Conservation (phyloP, 306 rosid species). For the Hippophae gyantsensis region DNA sequence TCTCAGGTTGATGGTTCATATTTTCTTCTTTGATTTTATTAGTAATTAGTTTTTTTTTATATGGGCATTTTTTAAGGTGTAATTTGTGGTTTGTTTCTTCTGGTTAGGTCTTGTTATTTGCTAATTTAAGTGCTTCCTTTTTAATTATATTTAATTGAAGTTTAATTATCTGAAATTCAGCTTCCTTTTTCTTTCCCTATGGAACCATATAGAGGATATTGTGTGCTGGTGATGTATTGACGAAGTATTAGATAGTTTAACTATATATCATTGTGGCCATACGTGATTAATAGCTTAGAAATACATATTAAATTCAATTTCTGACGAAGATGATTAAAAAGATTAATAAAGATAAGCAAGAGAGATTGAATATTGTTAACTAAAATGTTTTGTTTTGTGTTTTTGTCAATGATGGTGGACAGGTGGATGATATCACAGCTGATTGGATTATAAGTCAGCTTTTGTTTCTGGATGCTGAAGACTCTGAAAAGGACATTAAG, state of each 20-base stretch:
- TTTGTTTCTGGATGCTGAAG: constrained; percentile 82
- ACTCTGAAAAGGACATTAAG: constrained; percentile 69
- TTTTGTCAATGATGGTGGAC: constrained; percentile 12
- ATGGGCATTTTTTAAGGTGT: not conserved
- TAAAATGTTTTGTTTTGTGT: not conserved
- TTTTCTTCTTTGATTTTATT: not conserved
- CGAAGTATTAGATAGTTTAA: too few relatives aligned
- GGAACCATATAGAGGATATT: too few relatives aligned
- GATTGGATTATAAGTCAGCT: constrained; percentile 88
- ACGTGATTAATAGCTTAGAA: too few relatives aligned
- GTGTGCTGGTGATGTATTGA: too few relatives aligned
- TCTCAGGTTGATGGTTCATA: constrained; percentile 47
- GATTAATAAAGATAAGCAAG: not conserved
- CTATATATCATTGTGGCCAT: too few relatives aligned
- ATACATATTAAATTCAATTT: too few relatives aligned
- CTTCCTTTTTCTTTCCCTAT: too few relatives aligned
- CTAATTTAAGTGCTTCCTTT: too few relatives aligned
- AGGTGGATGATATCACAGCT: constrained; percentile 90
- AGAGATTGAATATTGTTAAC: not conserved
- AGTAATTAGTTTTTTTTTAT: not conserved
- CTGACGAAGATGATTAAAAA: too few relatives aligned
- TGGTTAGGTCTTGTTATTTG: too few relatives aligned
- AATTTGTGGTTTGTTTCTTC: not conserved
- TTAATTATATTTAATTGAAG: too few relatives aligned
- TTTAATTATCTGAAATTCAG: too few relatives aligned